Conservation (phyloP, 129 eudicot genomes). For the Smallanthus sonchifolius region DNA sequence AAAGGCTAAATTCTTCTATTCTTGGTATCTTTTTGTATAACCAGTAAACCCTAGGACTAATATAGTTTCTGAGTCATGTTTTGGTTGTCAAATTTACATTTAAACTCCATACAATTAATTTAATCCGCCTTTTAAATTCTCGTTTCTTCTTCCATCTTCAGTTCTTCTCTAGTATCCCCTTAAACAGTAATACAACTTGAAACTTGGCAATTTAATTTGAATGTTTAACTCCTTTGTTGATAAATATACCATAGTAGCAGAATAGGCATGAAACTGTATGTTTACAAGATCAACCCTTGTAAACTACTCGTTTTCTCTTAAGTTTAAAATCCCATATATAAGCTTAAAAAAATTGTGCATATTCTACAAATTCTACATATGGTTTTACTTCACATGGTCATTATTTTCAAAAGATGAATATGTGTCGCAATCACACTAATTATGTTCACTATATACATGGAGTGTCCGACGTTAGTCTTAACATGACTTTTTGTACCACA, state of each 20-base stretch:
- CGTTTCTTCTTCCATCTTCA: background rate
- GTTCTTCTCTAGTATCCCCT: background rate
- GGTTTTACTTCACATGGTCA: too few species aligned
- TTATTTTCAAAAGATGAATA: too few species aligned
- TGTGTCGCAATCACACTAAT: too few species aligned
- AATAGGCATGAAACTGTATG: too few species aligned
- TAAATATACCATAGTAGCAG: background rate
- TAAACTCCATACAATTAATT: background rate
- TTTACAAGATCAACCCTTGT: too few species aligned
- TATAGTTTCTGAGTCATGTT: background rate
- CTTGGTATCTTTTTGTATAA: conserved; percentile 7
- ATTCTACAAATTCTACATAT: too few species aligned
- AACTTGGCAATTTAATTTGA: background rate
- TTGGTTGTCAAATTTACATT: background rate
- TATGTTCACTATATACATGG: too few species aligned
- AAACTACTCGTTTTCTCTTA: too few species aligned
- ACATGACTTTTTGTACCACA: too few species aligned
- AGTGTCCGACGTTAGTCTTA: too few species aligned
- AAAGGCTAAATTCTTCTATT: background rate
- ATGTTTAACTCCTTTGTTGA: background rate
- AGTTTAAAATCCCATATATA: too few species aligned
- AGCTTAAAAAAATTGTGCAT: too few species aligned
- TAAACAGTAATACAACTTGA: background rate
- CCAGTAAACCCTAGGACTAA: background rate
- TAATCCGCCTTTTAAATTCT: background rate